A percentile compares a stretch with the other conserved stretches of the same genome.
Evolutionary conservation across 495 filamentous ascomycete genomes (phyloP).

Genomic region (Annulohypoxylon nitens): DNA sequence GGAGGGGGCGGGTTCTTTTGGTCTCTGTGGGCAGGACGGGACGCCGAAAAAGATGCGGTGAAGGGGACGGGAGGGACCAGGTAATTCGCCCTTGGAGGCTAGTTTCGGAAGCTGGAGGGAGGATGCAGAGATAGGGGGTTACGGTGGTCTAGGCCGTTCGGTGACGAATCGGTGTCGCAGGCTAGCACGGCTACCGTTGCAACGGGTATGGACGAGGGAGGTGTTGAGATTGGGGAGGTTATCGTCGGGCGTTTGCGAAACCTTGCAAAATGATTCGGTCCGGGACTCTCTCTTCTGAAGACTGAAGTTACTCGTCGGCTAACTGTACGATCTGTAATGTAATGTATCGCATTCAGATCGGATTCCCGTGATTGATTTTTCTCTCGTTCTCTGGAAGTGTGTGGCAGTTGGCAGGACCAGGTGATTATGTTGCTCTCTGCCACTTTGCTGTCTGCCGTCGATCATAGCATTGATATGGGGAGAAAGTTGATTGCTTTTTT

Average conservation of each 20-base stretch:
- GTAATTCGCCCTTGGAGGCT: conserved; percentile 10
- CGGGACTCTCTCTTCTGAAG: conserved; percentile 18
- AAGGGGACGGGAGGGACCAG: conserved; percentile 10
- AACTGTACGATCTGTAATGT: neutral
- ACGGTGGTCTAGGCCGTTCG: conserved; percentile 44
- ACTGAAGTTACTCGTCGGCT: conserved; percentile 2
- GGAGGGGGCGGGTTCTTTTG: conserved; percentile 4
- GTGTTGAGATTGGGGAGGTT: conserved; percentile 38
- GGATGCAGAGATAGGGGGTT: conserved; percentile 41
- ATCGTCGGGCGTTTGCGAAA: conserved; percentile 36
- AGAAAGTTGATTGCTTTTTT: conserved; percentile 36
- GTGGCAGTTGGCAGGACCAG: conserved; percentile 11
- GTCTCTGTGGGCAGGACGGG: neutral
- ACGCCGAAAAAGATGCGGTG: conserved; percentile 42
- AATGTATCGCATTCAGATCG: conserved; percentile 4
- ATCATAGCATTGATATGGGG: conserved; percentile 28
- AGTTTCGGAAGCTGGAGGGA: conserved; percentile 43
- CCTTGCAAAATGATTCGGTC: conserved; percentile 32
- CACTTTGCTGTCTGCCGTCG: conserved; percentile 28
- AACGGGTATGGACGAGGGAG: conserved; percentile 33
- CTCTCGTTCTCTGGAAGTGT: conserved; percentile 15
- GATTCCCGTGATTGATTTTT: conserved; percentile 1
- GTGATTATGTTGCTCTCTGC: conserved; percentile 14
- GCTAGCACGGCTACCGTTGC: conserved; percentile 42
- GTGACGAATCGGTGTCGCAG: conserved; percentile 44